Base-by-base conservation (phyloP, 163 green algal species). In the Volvox carteri region DNA sequence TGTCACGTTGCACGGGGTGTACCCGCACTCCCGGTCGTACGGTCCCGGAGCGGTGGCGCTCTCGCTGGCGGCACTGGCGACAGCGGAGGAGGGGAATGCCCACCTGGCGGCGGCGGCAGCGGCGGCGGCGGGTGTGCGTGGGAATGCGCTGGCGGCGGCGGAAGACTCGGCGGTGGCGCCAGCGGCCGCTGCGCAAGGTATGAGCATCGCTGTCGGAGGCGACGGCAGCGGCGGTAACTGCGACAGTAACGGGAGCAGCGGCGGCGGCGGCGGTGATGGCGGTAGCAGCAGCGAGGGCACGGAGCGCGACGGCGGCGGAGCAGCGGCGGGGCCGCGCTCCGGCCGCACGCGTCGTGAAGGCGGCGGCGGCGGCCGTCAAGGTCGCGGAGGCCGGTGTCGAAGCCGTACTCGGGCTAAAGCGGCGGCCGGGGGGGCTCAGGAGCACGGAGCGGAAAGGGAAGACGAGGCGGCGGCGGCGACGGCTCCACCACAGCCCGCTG, bases 1-100 rank as follows among this genome's bases (percentile, higher is more conserved):
- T 33, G 33, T 88, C 42, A 60, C 68, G 12, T 50, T 88, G 48
- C 48, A 88, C 35, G 81, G 80, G 21, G 21, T 30, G 16, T 88
- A 81, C 35, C 81, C 81, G 18, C 81, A 88, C 81, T 80, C 81
- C 0, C 65, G 65, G 30, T 52, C 35, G 46, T 58, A 88, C 48
- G 81, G 48, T 33, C 67, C 67, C 21, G 81, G 81, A 2, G 33
- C 81, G 12, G 81, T 88, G 35, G 18, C 48, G 48, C 81, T 88
- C 65, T 19, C 81, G 48, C 0, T 48, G 67, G 35, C 33, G 67
- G 81, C 81, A 11, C 67, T 88, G 81, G 81, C 68, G 35, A 37
- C 33, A 65, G 81, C 81, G 81, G 21, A 5, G 44, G 67, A 1
- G 33, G 48, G 35, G 12, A 88, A 88, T 25, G 48, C 44, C 9